A percentile compares a stretch with the other conserved stretches of the same genome.
These are phyloP conservation scores for Epithele typhae DNA, from an alignment of 768 basidiomycete genomes.

Conservation along the genomic window DNA sequence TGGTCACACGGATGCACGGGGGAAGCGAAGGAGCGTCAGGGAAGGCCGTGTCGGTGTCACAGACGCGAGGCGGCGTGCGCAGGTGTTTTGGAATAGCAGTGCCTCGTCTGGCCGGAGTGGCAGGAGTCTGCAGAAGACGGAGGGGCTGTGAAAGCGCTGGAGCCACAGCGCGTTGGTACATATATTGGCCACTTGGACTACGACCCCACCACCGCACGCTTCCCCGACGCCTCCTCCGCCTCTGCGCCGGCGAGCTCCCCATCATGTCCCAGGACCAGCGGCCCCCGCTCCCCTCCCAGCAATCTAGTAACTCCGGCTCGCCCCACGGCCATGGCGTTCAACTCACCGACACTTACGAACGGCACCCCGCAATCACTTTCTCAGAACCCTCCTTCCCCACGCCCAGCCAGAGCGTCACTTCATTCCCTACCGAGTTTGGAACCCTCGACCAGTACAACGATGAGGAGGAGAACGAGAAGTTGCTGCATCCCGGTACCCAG, in stretches of 20 bases:
- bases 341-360: constrained; percentile 70
- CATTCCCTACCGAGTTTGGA: constrained; percentile 49
- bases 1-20: no score
- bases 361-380: constrained; percentile 57
- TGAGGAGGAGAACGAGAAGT: constrained; percentile 69
- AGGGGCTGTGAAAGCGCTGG: constrained; percentile 9
- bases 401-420: constrained; percentile 55
- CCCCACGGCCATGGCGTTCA: constrained; percentile 30
- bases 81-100: background rate
- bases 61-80: no score
- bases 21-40: no score
- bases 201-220: constrained; percentile 7
- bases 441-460: constrained; percentile 44
- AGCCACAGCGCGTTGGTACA: constrained; percentile 3
- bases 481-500: constrained; percentile 60
- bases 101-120: constrained; percentile 3
- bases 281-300: constrained; percentile 24
- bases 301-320: no score
- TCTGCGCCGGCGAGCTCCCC: constrained; percentile 1
- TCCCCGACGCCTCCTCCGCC: background rate
- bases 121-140: constrained; percentile 9
- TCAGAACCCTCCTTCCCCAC: constrained; percentile 47
- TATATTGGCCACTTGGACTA: background rate
- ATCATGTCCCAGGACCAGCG: constrained; percentile 24
- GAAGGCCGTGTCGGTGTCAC: no score